phyloP scores from a whole-genome alignment of 2,329 filamentous ascomycete genomes.

The Fusarium sp. region DNA sequence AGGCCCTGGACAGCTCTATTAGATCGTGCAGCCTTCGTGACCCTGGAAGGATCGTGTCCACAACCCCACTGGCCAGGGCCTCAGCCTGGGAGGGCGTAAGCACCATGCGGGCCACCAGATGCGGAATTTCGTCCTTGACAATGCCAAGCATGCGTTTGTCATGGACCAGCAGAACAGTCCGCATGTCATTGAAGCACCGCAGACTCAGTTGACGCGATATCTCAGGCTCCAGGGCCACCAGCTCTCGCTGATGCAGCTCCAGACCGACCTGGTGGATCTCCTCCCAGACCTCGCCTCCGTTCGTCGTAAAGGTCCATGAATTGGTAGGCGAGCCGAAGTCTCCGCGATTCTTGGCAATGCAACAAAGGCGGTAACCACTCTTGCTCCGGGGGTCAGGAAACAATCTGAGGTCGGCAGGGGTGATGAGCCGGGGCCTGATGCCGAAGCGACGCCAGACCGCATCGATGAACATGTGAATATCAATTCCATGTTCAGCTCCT shows the following conservation, averaged over 20 bases:
- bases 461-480: constrained; percentile 54
- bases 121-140: constrained; percentile 49
- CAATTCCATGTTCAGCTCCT: constrained; percentile 51
- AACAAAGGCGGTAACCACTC: constrained; percentile 47
- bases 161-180: constrained; percentile 55
- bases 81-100: constrained; percentile 45
- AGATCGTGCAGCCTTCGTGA: constrained; percentile 43
- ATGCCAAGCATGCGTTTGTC: constrained; percentile 58
- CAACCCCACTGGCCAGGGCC: constrained; percentile 44
- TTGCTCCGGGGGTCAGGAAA: constrained; percentile 40
- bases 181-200: constrained; percentile 55
- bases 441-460: constrained; percentile 45
- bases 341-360: constrained; percentile 27
- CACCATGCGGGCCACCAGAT: constrained; percentile 40
- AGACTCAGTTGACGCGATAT: constrained; percentile 52
- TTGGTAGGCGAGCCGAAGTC: neutral
- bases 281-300: constrained; percentile 45
- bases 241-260: constrained; percentile 54
- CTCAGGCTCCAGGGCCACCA: constrained; percentile 46
- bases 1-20: constrained; percentile 12
- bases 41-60: constrained; percentile 50
- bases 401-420: constrained; percentile 49
- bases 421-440: constrained; percentile 49
- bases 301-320: constrained; percentile 23
- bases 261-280: constrained; percentile 53